These are phyloP conservation scores for Tetrahymena borealis DNA, from an alignment of 73 alveolate genomes.

Conservation along the genomic window DNA sequence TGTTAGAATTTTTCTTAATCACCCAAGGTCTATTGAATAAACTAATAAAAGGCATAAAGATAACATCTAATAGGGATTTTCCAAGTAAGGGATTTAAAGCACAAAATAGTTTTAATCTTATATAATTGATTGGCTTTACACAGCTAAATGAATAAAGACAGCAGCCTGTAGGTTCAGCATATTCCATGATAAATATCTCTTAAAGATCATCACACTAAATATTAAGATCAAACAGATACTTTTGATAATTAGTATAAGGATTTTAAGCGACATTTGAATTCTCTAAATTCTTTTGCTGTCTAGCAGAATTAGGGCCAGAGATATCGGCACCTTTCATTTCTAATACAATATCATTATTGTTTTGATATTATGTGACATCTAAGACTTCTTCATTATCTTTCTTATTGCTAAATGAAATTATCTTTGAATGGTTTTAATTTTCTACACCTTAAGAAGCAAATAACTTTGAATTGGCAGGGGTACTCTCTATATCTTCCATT, in stretches of 20 bases:
- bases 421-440: background rate
- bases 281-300: background rate
- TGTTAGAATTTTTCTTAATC: background rate
- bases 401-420: background rate
- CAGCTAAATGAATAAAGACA: background rate
- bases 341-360: background rate
- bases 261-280: background rate
- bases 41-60: background rate
- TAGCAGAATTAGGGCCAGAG: background rate
- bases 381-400: background rate
- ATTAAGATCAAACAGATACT: background rate
- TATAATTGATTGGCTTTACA: background rate
- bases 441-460: too few relatives aligned
- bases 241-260: background rate
- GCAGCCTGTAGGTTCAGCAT: background rate
- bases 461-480: background rate
- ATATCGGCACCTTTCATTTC: background rate
- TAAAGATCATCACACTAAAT: background rate
- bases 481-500: too few relatives aligned
- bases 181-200: background rate
- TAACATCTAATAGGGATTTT: background rate
- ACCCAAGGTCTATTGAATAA: background rate
- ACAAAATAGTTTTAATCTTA: background rate
- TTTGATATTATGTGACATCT: background rate
- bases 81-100: background rate